Base-by-base conservation (phyloP, 139 green algal genomes). In the Chlamydomonas incerta region DNA sequence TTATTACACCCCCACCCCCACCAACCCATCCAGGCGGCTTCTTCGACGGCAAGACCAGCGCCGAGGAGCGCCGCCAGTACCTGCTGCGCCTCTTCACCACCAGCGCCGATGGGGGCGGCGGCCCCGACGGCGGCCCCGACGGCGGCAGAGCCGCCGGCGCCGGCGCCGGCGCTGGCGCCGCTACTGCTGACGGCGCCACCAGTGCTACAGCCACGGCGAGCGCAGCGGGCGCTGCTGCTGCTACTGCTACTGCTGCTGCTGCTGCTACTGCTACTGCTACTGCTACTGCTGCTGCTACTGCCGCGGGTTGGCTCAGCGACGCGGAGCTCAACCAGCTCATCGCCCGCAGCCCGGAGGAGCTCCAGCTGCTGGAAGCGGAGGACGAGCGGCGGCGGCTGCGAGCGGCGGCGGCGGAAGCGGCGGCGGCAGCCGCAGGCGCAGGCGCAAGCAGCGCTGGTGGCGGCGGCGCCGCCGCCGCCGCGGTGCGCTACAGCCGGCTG, bases 31-130 rank as follows among this genome's bases (percentile, higher is more conserved):
- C 91, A 95, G 95, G 95, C 37, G 95, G 95, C 17, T 96, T 97
- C 83, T 98, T 98, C 87, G 96, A 98, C 74, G 90, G 91, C 58
- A 88, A 93, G 58, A 98, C 95, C 15, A 93, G 87, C 18, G 77
- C 89, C 31, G 93, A 96, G 35, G 90, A 95, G 65, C 90, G 95
- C 57, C 89, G 93, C 33, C 34, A 92, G 58, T 96, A 95, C 82
- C 89, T 98, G 55, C 86, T 98, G 57, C 88, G 88, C 21, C 72
- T 96, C 29, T 81, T 97, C 35, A 50, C 41, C 41, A 50, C 41
- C 41, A 50, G 41, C 8, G 6, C 41, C 8, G 41, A 5, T 50
- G 41, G 6, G 5, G 41, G 6, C 8, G 41, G 10, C 13, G 23
- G 10, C 6, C 10, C 55, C 75, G 31, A 18, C 8, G 35, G 58